Conservation (phyloP, 2,329 filamentous ascomycete species). For the Sporothrix pallida region DNA sequence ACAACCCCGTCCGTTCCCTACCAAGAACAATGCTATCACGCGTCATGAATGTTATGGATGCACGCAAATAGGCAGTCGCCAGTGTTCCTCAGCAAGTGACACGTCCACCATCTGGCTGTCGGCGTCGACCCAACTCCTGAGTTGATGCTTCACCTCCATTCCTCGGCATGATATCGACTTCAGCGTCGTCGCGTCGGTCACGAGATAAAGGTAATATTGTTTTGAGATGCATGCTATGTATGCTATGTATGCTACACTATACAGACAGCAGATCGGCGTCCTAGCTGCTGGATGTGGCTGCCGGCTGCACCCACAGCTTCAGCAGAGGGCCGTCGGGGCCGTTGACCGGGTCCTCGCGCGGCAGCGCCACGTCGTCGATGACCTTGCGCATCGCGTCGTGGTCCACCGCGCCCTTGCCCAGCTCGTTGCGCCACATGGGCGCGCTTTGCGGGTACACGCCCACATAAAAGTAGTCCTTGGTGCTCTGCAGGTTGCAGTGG, state of each 20-base stretch:
- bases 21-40: not conserved
- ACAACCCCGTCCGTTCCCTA: not conserved
- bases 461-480: constrained; percentile 26
- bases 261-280: not conserved
- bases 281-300: not conserved
- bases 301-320: not conserved
- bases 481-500: constrained; percentile 27
- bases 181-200: too few species aligned
- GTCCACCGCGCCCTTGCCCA: not conserved
- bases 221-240: not conserved
- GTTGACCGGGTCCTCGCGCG: not conserved
- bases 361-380: constrained; percentile 7
- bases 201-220: not conserved
- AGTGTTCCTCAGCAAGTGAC: not conserved
- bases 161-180: too few species aligned
- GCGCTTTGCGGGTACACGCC: constrained; percentile 17
- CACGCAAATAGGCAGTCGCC: not conserved
- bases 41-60: not conserved
- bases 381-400: not conserved
- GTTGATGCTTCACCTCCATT: too few species aligned
- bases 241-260: not conserved
- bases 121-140: too few species aligned
- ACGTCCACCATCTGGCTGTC: too few species aligned
- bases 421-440: not conserved
- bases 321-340: constrained; percentile 8